These are phyloP conservation scores for Colletotrichum musae DNA, from an alignment of 2,329 filamentous ascomycete species.

Conservation along the genomic window DNA sequence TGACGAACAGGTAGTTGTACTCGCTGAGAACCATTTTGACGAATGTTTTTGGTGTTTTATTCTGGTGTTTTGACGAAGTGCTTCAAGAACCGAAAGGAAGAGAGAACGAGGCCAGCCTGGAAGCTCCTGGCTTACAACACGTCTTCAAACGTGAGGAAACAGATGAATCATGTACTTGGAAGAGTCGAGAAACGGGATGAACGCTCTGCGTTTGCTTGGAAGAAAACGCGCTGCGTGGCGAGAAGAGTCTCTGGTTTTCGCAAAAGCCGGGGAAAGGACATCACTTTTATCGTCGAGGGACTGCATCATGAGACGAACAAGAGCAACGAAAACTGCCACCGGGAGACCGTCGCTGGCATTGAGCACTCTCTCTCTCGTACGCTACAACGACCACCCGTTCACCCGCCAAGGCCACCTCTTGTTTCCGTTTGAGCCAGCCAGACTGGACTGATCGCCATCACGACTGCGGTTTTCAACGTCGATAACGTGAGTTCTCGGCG, in stretches of 20 bases:
- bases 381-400: not conserved
- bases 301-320: not conserved
- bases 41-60: not conserved
- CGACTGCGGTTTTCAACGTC: not conserved
- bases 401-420: not conserved
- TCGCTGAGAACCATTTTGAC: slow-evolving; percentile 56
- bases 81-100: not conserved
- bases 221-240: not conserved
- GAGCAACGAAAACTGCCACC: not conserved
- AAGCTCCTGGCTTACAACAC: not conserved
- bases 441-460: not conserved
- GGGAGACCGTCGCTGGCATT: too few species aligned
- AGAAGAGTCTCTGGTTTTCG: too few species aligned
- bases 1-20: slow-evolving; percentile 74
- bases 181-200: not conserved
- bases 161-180: not conserved
- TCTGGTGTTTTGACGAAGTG: not conserved
- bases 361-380: too few species aligned
- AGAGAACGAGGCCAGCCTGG: not conserved
- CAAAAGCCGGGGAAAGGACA: not conserved
- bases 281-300: not conserved
- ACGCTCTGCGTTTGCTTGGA: not conserved
- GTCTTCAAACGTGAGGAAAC: not conserved
- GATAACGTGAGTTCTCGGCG: not conserved
- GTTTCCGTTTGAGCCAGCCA: not conserved